These are phyloP conservation scores for Aureobasidium sp. DNA, from an alignment of 2,329 filamentous ascomycete species.

Conservation along the genomic window DNA sequence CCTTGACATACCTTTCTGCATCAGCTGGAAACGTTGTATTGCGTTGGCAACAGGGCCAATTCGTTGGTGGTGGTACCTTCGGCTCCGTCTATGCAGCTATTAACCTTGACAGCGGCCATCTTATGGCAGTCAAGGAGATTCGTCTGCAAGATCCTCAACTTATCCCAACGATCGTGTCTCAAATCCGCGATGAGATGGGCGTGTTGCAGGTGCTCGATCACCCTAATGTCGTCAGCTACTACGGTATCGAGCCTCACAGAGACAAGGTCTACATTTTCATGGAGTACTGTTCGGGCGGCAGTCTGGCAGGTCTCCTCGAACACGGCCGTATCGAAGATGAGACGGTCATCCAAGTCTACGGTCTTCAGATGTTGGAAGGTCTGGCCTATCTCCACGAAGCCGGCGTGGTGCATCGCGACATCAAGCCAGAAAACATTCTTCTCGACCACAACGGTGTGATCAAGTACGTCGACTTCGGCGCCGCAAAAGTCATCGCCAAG, in stretches of 20 bases:
- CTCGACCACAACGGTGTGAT: conserved; percentile 97
- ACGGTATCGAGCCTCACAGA: conserved; percentile 94
- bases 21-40: conserved; percentile 92
- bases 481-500: conserved; percentile 91
- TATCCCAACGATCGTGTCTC: conserved; percentile 85
- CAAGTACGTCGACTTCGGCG: conserved; percentile 98
- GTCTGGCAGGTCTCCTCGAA: conserved; percentile 79
- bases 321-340: conserved; percentile 97
- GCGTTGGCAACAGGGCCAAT: conserved; percentile 98
- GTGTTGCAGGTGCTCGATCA: conserved; percentile 93
- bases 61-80: conserved; percentile 93
- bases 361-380: conserved; percentile 86
- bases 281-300: conserved; percentile 97
- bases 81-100: conserved; percentile 96
- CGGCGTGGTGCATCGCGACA: conserved; percentile 89
- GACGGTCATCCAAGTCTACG: conserved; percentile 94
- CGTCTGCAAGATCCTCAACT: conserved; percentile 92
- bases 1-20: conserved; percentile 85
- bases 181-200: conserved; percentile 95
- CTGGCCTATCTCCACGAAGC: conserved; percentile 89
- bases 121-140: conserved; percentile 99
- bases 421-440: conserved; percentile 95
- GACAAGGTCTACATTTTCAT: conserved; percentile 99
- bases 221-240: conserved; percentile 95
- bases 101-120: conserved; percentile 88